Base-by-base conservation (phyloP, 768 basidiomycete species). In the Sarcomyxa edulis region DNA sequence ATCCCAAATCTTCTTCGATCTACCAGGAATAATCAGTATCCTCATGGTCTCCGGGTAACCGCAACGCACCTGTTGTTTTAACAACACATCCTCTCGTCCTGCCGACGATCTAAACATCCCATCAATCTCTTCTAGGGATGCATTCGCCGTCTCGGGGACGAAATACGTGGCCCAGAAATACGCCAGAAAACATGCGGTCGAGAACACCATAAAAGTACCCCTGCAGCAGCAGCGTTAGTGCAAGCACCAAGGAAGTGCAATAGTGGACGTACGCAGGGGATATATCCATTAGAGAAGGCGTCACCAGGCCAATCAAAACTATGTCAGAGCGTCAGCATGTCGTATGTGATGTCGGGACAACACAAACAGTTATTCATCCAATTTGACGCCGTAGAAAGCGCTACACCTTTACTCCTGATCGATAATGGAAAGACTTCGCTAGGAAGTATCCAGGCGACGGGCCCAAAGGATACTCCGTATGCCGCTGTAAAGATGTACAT, bases 401-500 rank as follows among this genome's bases (percentile, higher is more conserved):
- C 77, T 4, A 92, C 89, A 33, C 91, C 91, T 52, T 81, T 81
- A 48, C 84, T 82, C 45, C 89, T 69, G 61, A 86, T 71, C 2
- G 84, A 82, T 1, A 86, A 62, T 1, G 90, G 78, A 51, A 91
- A 90, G 2, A 93, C 78, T 58, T 93, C 89, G 45, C 76, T 80
- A 0, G 89, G 84, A 6, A 92, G 72, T 2, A 90, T 78, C 89
- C 89, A 92, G 3, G 79, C 81, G 44, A 91, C 72, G 0, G 89
- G 86, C 1, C 88, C 88, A 45, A 84, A 77, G 22, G 81, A 84
- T 26, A 81, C 59, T 1, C 87, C 88, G 52, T 88, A 90, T 2
- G 84, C 76, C 28, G 73, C 75, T 2, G 85, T 90, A 61, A 89
- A 90, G 0, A 69, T 51, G 56, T 89, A 91, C 19, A 86, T 74